phyloP scores from a whole-genome alignment of 495 filamentous ascomycete species.

The Bacidia gigantensis region DNA sequence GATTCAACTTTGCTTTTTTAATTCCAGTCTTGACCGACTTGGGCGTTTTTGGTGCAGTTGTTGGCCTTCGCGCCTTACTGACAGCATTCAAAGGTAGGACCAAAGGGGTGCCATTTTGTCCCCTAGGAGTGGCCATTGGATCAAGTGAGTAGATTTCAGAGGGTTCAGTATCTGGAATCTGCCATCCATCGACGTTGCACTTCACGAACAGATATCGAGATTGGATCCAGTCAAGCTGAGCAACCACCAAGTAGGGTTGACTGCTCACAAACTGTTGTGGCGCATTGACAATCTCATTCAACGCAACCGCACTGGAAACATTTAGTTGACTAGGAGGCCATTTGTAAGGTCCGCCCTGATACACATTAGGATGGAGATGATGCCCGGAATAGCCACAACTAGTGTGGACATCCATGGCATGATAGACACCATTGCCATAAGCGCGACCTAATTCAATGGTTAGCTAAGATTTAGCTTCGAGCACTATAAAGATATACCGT shows the following conservation, averaged over 20 bases:
- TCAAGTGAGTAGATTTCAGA: conserved; percentile 41
- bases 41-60: conserved; percentile 9
- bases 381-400: conserved; percentile 42
- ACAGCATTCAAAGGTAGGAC: conserved; percentile 40
- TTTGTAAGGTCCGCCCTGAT: no score
- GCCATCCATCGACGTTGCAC: conserved; percentile 16
- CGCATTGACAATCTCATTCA: conserved; percentile 81
- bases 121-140: conserved; percentile 30
- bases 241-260: conserved; percentile 55
- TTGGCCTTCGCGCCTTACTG: conserved; percentile 24
- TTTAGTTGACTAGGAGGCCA: conserved; percentile 58
- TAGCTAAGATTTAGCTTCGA: no score
- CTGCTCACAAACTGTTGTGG: conserved; percentile 43
- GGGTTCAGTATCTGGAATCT: conserved; percentile 19
- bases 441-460: conserved; percentile 28
- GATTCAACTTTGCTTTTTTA: conserved; percentile 18
- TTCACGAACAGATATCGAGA: conserved; percentile 74
- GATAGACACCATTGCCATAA: conserved; percentile 73
- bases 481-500: conserved; percentile 44
- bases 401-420: conserved; percentile 41
- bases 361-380: background rate
- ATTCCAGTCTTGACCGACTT: conserved; percentile 7
- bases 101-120: conserved; percentile 22
- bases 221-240: conserved; percentile 77
- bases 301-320: conserved; percentile 46